Evolutionary conservation across 2,329 filamentous ascomycete species (phyloP), one percentile per base, ranked within the genome.

Genomic region (Epichloe coenophiala): DNA sequence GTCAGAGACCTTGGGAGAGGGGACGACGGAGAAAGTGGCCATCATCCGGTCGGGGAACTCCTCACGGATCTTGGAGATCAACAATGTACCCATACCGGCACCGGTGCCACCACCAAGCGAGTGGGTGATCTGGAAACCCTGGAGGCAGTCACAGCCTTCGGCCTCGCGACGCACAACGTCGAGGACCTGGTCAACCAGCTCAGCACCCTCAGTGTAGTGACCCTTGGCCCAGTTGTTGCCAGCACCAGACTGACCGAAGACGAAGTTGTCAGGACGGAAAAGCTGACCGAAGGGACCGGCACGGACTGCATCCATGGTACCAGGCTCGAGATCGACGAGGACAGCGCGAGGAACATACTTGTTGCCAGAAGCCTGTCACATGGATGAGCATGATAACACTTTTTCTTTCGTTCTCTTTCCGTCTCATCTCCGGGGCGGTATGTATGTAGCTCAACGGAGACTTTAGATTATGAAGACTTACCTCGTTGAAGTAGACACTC

Each of bases 191-290:
- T 98, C 91, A 61, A 98, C 91, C 58, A 97, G 82, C 78, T 98
- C 93, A 63, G 91, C 91, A 83, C 91, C 91, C 80, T 98, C 91
- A 58, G 91, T 98, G 81, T 98, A 98, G 73, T 98, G 91, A 76
- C 91, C 91, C 85, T 97, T 98, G 73, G 91, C 91, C 91, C 91
- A 98, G 83, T 97, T 97, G 88, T 98, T 98, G 76, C 91, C 91
- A 71, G 91, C 91, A 81, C 93, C 91, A 64, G 91, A 96, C 79
- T 97, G 93, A 65, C 93, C 91, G 73, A 97, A 97, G 68, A 98
- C 88, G 76, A 97, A 96, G 85, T 97, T 98, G 78, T 98, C 91
- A 68, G 91, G 91, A 60, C 91, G 90, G 88, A 98, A 97, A 62
- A 98, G 89, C 78, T 95, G 86, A 64, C 93, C 91, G 71, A 97